Conservation (phyloP, 768 basidiomycete genomes). For the Russula lepida region DNA sequence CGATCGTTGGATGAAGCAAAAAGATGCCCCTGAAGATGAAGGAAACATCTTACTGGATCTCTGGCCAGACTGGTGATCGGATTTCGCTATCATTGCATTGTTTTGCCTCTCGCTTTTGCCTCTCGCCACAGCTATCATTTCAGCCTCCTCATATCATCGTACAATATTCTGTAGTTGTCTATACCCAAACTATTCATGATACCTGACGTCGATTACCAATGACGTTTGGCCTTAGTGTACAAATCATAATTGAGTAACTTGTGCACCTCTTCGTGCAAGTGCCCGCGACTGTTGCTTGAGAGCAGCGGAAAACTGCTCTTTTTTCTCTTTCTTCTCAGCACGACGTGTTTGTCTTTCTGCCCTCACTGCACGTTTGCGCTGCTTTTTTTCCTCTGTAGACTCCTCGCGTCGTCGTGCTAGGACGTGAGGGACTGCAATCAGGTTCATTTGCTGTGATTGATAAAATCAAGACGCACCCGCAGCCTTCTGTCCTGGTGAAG, state of each 20-base stretch:
- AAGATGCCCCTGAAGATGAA: conserved; percentile 72
- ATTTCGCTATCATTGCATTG: neutral
- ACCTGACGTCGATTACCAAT: neutral
- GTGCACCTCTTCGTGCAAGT: conserved; percentile 37
- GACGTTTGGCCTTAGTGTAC: neutral
- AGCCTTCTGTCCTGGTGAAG: neutral
- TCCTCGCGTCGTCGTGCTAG: conserved; percentile 73
- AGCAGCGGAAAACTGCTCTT: conserved; percentile 56
- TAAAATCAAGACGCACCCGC: neutral
- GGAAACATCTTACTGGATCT: conserved; percentile 32
- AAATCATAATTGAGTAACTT: conserved; percentile 27
- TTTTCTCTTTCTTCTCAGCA: conserved; percentile 56
- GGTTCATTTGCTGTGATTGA: conserved; percentile 23
- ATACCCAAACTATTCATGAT: conserved; percentile 14
- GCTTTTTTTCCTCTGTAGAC: conserved; percentile 62
- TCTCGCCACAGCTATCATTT: neutral
- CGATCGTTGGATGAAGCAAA: conserved; percentile 87
- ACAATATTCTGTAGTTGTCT: conserved; percentile 8
- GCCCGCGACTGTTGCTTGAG: conserved; percentile 49
- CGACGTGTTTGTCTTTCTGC: conserved; percentile 55
- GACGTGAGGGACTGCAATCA: conserved; percentile 28
- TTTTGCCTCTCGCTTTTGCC: neutral
- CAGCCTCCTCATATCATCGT: neutral
- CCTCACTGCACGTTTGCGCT: conserved; percentile 63
- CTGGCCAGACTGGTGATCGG: conserved; percentile 34